Conservation (phyloP, 2,329 filamentous ascomycete genomes). For the Myotisia sp. region DNA sequence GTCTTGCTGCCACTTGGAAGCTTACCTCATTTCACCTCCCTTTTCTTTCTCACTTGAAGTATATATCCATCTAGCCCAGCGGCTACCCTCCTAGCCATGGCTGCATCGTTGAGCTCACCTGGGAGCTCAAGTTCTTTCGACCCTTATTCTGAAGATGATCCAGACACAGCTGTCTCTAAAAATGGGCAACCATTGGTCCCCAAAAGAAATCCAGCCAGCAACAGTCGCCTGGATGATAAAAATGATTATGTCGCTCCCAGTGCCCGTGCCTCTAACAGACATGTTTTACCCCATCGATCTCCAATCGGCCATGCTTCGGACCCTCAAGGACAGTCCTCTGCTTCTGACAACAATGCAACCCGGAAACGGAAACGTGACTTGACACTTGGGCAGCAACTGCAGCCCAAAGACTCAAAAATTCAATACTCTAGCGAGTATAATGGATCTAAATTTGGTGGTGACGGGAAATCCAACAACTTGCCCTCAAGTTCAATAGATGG, state of each 20-base stretch:
- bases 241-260: slow-evolving; percentile 1
- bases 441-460: slow-evolving; percentile 3
- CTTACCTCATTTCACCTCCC: slow-evolving; percentile 4
- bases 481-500: slow-evolving; percentile 6
- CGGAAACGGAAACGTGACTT: slow-evolving; percentile 4
- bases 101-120: slow-evolving; percentile 8
- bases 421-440: slow-evolving; percentile 3
- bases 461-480: not conserved
- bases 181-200: too few species aligned
- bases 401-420: not conserved
- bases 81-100: slow-evolving; percentile 10
- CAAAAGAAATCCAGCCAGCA: slow-evolving; percentile 1
- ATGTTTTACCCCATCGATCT: not conserved
- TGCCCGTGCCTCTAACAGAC: not conserved
- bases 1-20: slow-evolving; percentile 1
- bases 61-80: slow-evolving; percentile 3
- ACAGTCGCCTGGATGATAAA: slow-evolving; percentile 1
- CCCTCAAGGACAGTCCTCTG: not conserved
- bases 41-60: slow-evolving; percentile 5
- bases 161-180: too few species aligned
- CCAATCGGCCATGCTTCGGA: slow-evolving; percentile 1
- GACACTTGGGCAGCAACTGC: not conserved
- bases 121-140: slow-evolving; percentile 12
- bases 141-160: slow-evolving; percentile 11
- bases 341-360: not conserved